Percentiles rank a stretch among this genome's conserved stretches.
These are phyloP conservation scores for Trichoderma harzianum DNA, from an alignment of 2,329 filamentous ascomycete species.

Conservation along the genomic window DNA sequence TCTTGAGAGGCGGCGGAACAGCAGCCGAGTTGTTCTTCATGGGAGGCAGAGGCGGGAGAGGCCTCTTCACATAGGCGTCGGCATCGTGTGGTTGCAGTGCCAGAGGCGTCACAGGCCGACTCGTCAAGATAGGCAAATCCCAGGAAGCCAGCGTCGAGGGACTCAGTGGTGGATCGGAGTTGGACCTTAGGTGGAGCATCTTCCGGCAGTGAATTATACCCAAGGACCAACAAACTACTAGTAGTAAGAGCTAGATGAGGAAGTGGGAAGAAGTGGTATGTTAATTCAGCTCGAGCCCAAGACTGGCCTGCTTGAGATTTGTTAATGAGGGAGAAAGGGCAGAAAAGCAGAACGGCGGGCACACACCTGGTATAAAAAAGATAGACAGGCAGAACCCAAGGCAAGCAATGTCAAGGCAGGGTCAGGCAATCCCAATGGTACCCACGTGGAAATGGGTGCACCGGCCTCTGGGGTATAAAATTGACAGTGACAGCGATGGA, in stretches of 20 bases:
- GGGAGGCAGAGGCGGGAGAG: constrained; percentile 9
- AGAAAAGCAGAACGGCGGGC: neutral
- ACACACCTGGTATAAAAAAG: constrained; percentile 2
- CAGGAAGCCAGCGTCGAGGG: neutral
- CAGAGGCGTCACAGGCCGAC: neutral
- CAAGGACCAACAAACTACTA: neutral
- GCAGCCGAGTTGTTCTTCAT: neutral
- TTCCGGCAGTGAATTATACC: neutral
- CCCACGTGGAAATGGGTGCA: constrained; percentile 12
- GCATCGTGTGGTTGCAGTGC: neutral
- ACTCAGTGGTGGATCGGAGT: constrained; percentile 5
- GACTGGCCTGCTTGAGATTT: neutral
- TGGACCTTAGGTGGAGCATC: constrained; percentile 8
- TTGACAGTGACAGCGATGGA: constrained; percentile 14
- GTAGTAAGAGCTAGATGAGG: neutral
- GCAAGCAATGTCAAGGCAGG: constrained; percentile 7
- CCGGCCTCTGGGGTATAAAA: constrained; percentile 15
- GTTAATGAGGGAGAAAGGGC: constrained; percentile 2
- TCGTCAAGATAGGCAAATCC: neutral
- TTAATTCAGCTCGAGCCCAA: neutral
- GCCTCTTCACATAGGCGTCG: neutral
- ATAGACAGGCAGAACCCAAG: neutral
- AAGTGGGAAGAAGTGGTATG: neutral
- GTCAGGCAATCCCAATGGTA: constrained; percentile 6
- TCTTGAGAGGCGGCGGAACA: constrained; percentile 16